Base-by-base conservation (phyloP, 495 filamentous ascomycete genomes). In the Cercophora samala region DNA sequence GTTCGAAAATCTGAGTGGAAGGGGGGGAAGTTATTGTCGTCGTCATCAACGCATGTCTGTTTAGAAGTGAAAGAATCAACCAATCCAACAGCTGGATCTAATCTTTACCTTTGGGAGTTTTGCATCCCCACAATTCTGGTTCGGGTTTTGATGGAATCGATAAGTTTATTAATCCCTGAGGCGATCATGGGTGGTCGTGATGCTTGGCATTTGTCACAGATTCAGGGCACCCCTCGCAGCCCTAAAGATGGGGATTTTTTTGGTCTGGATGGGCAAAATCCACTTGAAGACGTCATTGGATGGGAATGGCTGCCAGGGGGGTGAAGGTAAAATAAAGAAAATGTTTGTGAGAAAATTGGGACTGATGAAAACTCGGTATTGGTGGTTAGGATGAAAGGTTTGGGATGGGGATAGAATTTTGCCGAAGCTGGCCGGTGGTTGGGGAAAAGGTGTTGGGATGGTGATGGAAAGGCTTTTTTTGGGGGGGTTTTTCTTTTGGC, bases 141-240 rank as follows among this genome's bases (percentile, higher is more conserved):
- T 8, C 26, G 4, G 8, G 26, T 29, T n/a, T 0, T 29, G 26
- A 29, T 29, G 26, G 26, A 29, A 29, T 29, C 26, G 26, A 29
- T 29, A 29, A 29, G n/a, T 9, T 18, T 46, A 1, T 18, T 13
- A 18, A 46, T 46, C 37, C 37, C 37, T 46, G 37, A 46, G 37
- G 37, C 37, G 37, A 46, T 46, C 37, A 46, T 1, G 37, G n/a
- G 6, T 46, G 3, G 8, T 11, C 37, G 13, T 9, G 37, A 13
- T 46, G 37, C 37, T 46, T 46, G 37, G 37, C 65, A 67, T 25
- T 68, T 70, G 68, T 68, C 64, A 21, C 37, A 60, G 65, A 51
- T 25, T 60, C 22, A 60, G 25, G 58, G 58, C 55, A 63, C 65
- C 55, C n/a, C 23, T 25, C 24, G n/a, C 64, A 46, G 37, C 37